These are phyloP conservation scores for Monilinia polystroma DNA, from an alignment of 2,329 filamentous ascomycete species.

Conservation along the genomic window DNA sequence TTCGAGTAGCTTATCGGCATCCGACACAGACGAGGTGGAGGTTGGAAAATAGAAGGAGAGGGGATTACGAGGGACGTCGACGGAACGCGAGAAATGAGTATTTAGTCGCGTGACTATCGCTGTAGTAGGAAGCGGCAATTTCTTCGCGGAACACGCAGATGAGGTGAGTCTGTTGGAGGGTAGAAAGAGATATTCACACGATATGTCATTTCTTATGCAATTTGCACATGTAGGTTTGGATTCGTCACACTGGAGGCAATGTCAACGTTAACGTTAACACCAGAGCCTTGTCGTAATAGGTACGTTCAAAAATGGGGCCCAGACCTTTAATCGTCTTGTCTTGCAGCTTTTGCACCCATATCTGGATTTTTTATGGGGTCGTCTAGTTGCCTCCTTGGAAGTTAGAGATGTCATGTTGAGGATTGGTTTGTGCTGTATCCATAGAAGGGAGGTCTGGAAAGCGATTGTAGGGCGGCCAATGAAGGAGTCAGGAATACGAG, in stretches of 20 bases:
- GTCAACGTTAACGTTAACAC: not conserved
- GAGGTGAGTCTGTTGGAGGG: not conserved
- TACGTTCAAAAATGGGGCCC: not conserved
- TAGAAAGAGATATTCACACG: conserved; percentile 7
- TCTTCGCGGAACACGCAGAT: not conserved
- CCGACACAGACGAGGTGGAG: not conserved
- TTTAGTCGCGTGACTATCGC: not conserved
- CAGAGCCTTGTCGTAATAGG: no score
- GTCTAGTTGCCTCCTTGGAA: not conserved
- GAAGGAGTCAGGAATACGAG: not conserved
- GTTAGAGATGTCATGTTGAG: not conserved
- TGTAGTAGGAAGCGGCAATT: not conserved
- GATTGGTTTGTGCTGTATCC: not conserved
- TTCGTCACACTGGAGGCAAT: conserved; percentile 12
- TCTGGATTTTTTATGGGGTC: conserved; percentile 17
- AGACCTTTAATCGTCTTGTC: conserved; percentile 8
- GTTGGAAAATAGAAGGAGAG: conserved; percentile 5
- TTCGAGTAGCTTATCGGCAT: not conserved
- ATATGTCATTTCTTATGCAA: not conserved
- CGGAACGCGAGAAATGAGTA: not conserved
- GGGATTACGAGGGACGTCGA: not conserved
- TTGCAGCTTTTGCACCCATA: conserved; percentile 21
- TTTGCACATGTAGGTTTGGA: conserved; percentile 8
- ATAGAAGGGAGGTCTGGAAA: not conserved
- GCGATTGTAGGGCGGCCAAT: not conserved